Evolutionary conservation across 2,329 filamentous ascomycete genomes (phyloP).

Genomic region (Fusarium robinianum): DNA sequence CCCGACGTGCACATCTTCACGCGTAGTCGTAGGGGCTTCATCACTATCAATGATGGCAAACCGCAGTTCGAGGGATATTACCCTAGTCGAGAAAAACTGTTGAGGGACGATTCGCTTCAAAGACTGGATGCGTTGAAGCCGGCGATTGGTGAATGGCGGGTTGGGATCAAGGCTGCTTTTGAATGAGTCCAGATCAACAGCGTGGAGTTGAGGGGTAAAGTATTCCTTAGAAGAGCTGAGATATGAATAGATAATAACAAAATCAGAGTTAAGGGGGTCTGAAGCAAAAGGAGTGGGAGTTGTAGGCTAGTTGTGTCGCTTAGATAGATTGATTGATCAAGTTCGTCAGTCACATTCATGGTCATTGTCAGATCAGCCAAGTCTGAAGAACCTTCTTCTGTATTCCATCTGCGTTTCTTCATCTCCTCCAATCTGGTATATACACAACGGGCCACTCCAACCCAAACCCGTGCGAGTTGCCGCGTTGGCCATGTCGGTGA

Average conservation of each 20-base stretch:
- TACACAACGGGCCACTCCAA: conserved; percentile 23
- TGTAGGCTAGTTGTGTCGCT: too few species aligned
- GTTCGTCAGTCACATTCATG: conserved; percentile 18
- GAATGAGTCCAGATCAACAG: too few species aligned
- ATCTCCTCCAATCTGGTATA: conserved; percentile 28
- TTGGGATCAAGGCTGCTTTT: conserved; percentile 18
- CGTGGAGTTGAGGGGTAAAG: too few species aligned
- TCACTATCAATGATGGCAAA: conserved; percentile 43
- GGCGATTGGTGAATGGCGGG: conserved; percentile 24
- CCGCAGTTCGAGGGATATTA: conserved; percentile 46
- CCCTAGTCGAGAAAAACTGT: conserved; percentile 36
- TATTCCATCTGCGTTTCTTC: conserved; percentile 25
- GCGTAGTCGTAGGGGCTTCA: conserved; percentile 45
- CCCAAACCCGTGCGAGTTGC: conserved; percentile 21
- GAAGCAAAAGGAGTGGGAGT: too few species aligned
- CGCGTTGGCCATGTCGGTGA: conserved; percentile 15
- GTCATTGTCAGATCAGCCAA: conserved; percentile 16
- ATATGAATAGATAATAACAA: too few species aligned
- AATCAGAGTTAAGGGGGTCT: too few species aligned
- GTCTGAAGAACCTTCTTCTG: conserved; percentile 28
- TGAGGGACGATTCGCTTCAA: conserved; percentile 41
- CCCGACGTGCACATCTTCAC: conserved; percentile 53
- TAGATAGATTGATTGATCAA: too few species aligned
- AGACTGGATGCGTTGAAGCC: conserved; percentile 36
- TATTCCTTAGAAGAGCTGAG: too few species aligned